A percentile compares a stretch with the other conserved stretches of the same genome.
Conservation (phyloP, 148 eudicot genomes). For the Oxyria digyna region DNA sequence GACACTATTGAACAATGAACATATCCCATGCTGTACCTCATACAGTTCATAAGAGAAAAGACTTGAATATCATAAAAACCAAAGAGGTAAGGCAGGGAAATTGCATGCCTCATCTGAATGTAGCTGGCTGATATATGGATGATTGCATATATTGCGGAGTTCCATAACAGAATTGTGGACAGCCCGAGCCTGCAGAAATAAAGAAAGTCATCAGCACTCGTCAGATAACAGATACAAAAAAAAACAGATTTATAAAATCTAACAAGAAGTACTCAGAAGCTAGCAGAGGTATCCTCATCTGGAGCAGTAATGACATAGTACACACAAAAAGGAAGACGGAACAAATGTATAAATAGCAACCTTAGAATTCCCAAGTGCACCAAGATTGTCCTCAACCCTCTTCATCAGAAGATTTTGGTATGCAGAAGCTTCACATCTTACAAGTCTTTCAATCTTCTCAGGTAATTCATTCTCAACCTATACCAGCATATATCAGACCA, state of each 20-base stretch:
- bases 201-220: background rate
- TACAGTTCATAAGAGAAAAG: background rate
- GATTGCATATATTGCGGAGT: conserved; percentile 99
- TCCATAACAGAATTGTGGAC: conserved; percentile 97
- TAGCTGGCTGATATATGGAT: conserved; percentile 95
- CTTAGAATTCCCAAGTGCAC: conserved; percentile 80
- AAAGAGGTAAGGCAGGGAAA: background rate
- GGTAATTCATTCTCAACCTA: conserved; percentile 94
- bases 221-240: background rate
- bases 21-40: background rate
- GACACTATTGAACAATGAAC: background rate
- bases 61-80: background rate
- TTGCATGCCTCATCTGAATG: conserved; percentile 48
- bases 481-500: background rate
- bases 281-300: background rate
- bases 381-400: conserved; percentile 97
- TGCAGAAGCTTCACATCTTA: conserved; percentile 96
- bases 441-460: conserved; percentile 93
- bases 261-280: background rate
- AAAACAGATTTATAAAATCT: background rate
- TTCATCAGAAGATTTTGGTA: conserved; percentile 95
- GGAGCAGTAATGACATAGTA: background rate
- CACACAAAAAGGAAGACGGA: background rate
- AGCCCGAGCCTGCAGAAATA: conserved; percentile 53
- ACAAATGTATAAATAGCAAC: conserved; percentile 20